phyloP scores from a whole-genome alignment of 169 alveolate species.

The Eimeria acervulina region DNA sequence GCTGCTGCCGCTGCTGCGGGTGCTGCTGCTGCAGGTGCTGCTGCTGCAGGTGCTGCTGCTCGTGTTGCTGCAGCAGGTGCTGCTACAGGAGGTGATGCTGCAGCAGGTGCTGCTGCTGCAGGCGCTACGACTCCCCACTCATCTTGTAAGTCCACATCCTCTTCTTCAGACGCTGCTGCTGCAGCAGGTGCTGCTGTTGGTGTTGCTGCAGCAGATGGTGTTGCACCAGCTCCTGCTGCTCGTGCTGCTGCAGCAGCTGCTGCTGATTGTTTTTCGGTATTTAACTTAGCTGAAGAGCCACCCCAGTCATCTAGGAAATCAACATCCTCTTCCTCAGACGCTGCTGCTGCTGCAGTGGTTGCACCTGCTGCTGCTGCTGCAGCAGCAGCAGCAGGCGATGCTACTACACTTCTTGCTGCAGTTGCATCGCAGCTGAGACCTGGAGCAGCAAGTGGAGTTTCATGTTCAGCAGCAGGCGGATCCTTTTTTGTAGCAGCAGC shows the following conservation, averaged over 20 bases:
- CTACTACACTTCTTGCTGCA: not conserved
- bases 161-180: not conserved
- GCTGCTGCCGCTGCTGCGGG: too few relatives aligned
- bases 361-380: not conserved
- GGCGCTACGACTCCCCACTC: too few relatives aligned
- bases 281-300: not conserved
- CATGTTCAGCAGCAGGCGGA: not conserved
- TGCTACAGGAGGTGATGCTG: too few relatives aligned
- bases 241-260: conserved; percentile 11
- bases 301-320: conserved; percentile 18
- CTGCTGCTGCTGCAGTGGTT: not conserved
- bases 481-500: not conserved
- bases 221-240: not conserved
- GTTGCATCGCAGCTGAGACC: not conserved
- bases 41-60: too few relatives aligned
- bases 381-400: not conserved
- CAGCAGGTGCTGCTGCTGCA: too few relatives aligned
- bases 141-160: too few relatives aligned
- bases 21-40: too few relatives aligned
- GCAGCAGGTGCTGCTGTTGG: not conserved
- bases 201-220: conserved; percentile 6
- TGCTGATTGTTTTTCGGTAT: not conserved
- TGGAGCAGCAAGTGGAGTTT: not conserved
- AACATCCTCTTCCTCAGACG: not conserved
- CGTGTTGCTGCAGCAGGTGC: too few relatives aligned